Percentiles rank a stretch among this genome's conserved stretches.
Evolutionary conservation across 1,284 basidiomycete species (phyloP).

Genomic region (Trametes sp.): DNA sequence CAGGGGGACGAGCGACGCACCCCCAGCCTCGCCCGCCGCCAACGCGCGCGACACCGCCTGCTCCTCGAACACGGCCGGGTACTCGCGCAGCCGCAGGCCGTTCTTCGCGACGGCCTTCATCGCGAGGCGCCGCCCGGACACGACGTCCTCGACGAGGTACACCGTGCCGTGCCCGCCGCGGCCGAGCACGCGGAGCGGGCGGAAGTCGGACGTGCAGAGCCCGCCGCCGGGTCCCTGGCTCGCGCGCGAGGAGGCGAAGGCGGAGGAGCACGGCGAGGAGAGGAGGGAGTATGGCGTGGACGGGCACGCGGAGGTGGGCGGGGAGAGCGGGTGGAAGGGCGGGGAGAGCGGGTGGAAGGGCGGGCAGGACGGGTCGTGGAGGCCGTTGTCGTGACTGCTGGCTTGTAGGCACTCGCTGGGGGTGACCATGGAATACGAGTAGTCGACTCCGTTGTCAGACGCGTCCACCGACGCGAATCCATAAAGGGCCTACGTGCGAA

Average conservation of each 20-base stretch:
- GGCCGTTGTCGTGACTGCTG: conserved; percentile 11
- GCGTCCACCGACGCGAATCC: conserved; percentile 22
- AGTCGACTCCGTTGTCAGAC: background rate
- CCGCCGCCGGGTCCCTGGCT: background rate
- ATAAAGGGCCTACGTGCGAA: conserved; percentile 16
- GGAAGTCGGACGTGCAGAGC: conserved; percentile 33
- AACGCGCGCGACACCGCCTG: conserved; percentile 23
- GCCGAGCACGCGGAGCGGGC: conserved; percentile 34
- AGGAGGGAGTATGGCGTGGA: conserved; percentile 15
- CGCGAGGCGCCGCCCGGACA: conserved; percentile 31
- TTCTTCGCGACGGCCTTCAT: conserved; percentile 41
- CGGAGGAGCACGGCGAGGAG: conserved; percentile 16
- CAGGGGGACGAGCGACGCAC: conserved; percentile 28
- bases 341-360: conserved; percentile 5
- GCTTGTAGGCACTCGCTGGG: conserved; percentile 7
- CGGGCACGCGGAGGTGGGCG: conserved; percentile 7
- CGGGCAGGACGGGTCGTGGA: conserved; percentile 16
- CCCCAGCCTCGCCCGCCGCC: background rate
- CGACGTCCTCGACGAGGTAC: conserved; percentile 36
- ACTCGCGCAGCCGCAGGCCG: conserved; percentile 30
- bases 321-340: conserved; percentile 6
- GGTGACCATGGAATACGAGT: conserved; percentile 6
- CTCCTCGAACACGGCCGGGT: conserved; percentile 33
- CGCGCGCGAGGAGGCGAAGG: conserved; percentile 1
- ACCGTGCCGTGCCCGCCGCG: conserved; percentile 40